A percentile compares a stretch with the other conserved stretches of the same genome.
These are phyloP conservation scores for Diplodia corticola DNA, from an alignment of 2,329 filamentous ascomycete genomes.

Conservation along the genomic window DNA sequence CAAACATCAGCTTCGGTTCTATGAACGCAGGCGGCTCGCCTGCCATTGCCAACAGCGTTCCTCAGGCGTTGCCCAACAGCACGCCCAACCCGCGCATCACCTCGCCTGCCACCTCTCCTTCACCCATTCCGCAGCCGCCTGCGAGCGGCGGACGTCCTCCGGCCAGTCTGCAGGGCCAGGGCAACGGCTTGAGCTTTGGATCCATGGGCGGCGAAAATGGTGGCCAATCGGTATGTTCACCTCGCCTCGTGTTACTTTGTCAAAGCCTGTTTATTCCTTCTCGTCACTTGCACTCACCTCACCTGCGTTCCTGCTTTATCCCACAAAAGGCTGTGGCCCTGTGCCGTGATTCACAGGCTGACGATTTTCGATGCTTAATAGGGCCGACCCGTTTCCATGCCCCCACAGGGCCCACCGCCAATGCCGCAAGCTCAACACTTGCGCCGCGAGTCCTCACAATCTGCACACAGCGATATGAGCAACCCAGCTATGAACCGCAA, in stretches of 20 bases:
- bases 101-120: conserved; percentile 85
- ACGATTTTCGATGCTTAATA: conserved; percentile 48
- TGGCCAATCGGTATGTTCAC: conserved; percentile 67
- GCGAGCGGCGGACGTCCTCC: conserved; percentile 83
- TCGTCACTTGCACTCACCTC: background rate
- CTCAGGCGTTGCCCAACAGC: conserved; percentile 64
- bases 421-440: conserved; percentile 71
- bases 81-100: conserved; percentile 70
- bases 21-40: conserved; percentile 62
- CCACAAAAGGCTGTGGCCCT: background rate
- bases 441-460: conserved; percentile 84
- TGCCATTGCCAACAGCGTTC: conserved; percentile 66
- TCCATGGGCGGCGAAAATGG: conserved; percentile 71
- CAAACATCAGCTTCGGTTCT: conserved; percentile 78
- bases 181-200: conserved; percentile 75
- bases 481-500: conserved; percentile 51
- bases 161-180: conserved; percentile 68
- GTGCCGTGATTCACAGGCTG: conserved; percentile 10
- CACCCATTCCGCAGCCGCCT: conserved; percentile 86
- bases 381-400: conserved; percentile 65
- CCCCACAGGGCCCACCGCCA: conserved; percentile 44
- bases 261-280: background rate
- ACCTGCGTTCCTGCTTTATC: background rate
- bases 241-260: background rate
- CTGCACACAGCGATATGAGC: conserved; percentile 71